phyloP scores from a whole-genome alignment of 2,329 filamentous ascomycete genomes.

The Neospermospora avenae region DNA sequence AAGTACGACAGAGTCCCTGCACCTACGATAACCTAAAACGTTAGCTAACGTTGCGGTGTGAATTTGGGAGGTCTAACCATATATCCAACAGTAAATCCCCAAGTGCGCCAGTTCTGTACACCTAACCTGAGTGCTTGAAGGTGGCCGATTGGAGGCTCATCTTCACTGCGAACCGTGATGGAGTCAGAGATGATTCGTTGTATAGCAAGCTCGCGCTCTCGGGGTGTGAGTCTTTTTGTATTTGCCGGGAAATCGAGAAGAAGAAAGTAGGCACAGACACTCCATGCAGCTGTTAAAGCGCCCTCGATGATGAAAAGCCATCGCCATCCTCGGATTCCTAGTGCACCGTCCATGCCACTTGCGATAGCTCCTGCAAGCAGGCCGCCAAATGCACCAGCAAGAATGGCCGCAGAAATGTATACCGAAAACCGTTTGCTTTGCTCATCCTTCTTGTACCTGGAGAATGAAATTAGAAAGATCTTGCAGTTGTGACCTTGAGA shows the following conservation, averaged over 20 bases:
- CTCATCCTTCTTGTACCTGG: no score
- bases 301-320: conserved; percentile 51
- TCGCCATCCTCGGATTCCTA: conserved; percentile 48
- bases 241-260: conserved; percentile 12
- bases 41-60: conserved; percentile 24
- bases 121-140: conserved; percentile 40
- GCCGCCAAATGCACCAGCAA: conserved; percentile 49
- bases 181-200: conserved; percentile 44
- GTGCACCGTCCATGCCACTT: conserved; percentile 42
- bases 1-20: conserved; percentile 62
- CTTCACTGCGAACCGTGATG: conserved; percentile 34
- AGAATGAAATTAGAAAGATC: background rate
- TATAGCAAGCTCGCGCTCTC: conserved; percentile 38
- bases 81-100: conserved; percentile 39
- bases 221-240: conserved; percentile 28
- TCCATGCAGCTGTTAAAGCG: conserved; percentile 41
- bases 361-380: conserved; percentile 42
- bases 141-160: conserved; percentile 27
- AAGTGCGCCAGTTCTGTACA: conserved; percentile 45
- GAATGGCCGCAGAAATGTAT: conserved; percentile 54
- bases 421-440: conserved; percentile 49
- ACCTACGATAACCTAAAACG: conserved; percentile 47
- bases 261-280: conserved; percentile 11
- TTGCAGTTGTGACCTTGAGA: background rate
- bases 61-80: no score